These are phyloP conservation scores for Populus trichocarpa DNA, from an alignment of 441 rosid species.

Conservation along the genomic window DNA sequence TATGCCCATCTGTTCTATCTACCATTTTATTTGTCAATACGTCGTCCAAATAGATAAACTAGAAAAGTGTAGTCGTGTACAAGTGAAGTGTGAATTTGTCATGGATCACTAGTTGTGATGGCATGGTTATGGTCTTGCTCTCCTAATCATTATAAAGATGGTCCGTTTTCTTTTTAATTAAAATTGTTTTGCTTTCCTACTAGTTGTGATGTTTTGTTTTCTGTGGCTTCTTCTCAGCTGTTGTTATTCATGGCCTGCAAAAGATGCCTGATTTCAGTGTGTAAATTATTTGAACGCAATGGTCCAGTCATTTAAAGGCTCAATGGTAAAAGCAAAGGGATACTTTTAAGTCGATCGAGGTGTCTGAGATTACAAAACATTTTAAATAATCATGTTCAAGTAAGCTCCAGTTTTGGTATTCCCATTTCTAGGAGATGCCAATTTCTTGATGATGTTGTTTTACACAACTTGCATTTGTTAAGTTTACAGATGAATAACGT, in stretches of 20 bases:
- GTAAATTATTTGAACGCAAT: neutral
- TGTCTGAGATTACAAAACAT: neutral
- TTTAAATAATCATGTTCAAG: neutral
- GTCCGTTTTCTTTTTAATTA: neutral
- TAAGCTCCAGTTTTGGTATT: neutral
- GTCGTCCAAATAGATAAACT: neutral
- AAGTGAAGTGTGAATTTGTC: neutral
- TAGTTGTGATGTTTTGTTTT: neutral
- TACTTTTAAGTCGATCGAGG: neutral
- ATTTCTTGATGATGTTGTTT: neutral
- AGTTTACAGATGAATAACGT: neutral
- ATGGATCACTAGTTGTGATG: neutral
- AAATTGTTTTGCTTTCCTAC: neutral
- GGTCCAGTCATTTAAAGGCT: neutral
- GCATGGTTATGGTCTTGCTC: neutral
- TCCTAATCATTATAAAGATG: neutral
- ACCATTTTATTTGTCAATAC: neutral
- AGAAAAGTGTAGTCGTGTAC: neutral
- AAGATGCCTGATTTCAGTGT: neutral
- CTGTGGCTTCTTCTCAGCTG: neutral
- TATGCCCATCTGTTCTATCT: neutral
- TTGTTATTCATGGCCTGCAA: neutral
- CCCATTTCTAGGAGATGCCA: neutral
- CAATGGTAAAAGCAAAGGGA: neutral
- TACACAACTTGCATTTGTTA: neutral